Evolutionary conservation across 768 basidiomycete genomes (phyloP).

Genomic region (Asterophora parasitica): DNA sequence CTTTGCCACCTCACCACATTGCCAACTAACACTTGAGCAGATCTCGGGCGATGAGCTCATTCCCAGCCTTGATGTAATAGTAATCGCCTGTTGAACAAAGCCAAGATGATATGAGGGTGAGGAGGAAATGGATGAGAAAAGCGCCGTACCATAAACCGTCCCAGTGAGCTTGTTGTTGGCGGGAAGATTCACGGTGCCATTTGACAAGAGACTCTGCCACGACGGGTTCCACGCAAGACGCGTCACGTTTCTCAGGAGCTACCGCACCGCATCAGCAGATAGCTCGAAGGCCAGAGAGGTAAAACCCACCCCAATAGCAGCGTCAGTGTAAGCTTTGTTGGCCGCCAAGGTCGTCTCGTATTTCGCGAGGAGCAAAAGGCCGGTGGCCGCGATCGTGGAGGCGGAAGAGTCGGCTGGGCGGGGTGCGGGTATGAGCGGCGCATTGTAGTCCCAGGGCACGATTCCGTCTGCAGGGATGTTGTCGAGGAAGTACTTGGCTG

Average conservation of each 20-base stretch:
- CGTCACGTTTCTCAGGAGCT: conserved; percentile 15
- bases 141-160: conserved; percentile 29
- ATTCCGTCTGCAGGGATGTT: conserved; percentile 56
- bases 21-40: conserved; percentile 32
- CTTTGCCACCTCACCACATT: background rate
- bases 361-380: conserved; percentile 51
- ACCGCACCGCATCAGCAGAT: too few species aligned
- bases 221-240: conserved; percentile 15
- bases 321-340: conserved; percentile 37
- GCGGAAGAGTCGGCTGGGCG: conserved; percentile 69
- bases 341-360: conserved; percentile 30
- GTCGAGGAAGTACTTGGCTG: conserved; percentile 58
- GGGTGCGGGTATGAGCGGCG: conserved; percentile 47
- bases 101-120: background rate
- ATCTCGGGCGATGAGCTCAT: conserved; percentile 43
- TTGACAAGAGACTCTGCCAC: conserved; percentile 18
- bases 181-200: conserved; percentile 17
- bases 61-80: conserved; percentile 55
- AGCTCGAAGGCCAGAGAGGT: background rate
- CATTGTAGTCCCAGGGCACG: conserved; percentile 78
- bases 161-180: conserved; percentile 15
- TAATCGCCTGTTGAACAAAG: conserved; percentile 45
- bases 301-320: conserved; percentile 44
- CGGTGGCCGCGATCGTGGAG: conserved; percentile 57
- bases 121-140: too few species aligned